These are phyloP conservation scores for Dothiorella sarmentorum DNA, from an alignment of 2,329 filamentous ascomycete genomes.

Conservation along the genomic window DNA sequence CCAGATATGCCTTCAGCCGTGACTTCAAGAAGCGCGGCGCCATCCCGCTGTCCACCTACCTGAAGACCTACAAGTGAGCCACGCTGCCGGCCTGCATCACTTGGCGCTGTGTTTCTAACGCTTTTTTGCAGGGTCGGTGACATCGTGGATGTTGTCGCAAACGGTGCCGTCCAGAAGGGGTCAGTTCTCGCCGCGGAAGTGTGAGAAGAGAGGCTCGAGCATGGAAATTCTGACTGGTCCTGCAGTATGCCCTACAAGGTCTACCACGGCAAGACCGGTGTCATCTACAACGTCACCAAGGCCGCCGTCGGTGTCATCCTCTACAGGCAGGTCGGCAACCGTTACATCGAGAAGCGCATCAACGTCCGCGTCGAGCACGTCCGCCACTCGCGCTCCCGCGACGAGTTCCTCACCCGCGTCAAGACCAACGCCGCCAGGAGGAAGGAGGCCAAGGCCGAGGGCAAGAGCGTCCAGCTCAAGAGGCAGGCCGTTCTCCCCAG, in stretches of 20 bases:
- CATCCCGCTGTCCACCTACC: conserved; percentile 91
- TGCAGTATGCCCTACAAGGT: conserved; percentile 95
- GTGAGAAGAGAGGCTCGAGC: not conserved
- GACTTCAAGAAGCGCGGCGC: conserved; percentile 93
- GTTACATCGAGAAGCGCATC: conserved; percentile 99
- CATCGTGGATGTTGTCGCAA: conserved; percentile 97
- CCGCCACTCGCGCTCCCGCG: conserved; percentile 86
- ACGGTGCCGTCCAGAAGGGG: conserved; percentile 98
- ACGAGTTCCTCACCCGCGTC: conserved; percentile 94
- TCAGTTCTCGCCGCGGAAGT: conserved; percentile 49
- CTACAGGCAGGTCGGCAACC: conserved; percentile 99
- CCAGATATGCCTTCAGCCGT: conserved; percentile 67
- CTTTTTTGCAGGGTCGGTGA: conserved; percentile 72
- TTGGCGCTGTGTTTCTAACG: conserved; percentile 3
- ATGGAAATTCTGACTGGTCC: conserved; percentile 32
- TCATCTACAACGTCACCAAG: conserved; percentile 99
- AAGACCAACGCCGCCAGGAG: conserved; percentile 94
- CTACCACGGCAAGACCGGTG: conserved; percentile 95
- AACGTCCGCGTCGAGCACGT: conserved; percentile 99
- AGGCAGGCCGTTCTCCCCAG: conserved; percentile 78
- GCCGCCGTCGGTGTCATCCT: conserved; percentile 96
- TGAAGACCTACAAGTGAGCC: conserved; percentile 82
- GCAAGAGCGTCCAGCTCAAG: conserved; percentile 88
- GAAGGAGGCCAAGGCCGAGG: conserved; percentile 87
- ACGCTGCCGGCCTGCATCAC: conserved; percentile 9